Evolutionary conservation across 2,329 filamentous ascomycete species (phyloP).

Genomic region (Clarireedia monteithiana): DNA sequence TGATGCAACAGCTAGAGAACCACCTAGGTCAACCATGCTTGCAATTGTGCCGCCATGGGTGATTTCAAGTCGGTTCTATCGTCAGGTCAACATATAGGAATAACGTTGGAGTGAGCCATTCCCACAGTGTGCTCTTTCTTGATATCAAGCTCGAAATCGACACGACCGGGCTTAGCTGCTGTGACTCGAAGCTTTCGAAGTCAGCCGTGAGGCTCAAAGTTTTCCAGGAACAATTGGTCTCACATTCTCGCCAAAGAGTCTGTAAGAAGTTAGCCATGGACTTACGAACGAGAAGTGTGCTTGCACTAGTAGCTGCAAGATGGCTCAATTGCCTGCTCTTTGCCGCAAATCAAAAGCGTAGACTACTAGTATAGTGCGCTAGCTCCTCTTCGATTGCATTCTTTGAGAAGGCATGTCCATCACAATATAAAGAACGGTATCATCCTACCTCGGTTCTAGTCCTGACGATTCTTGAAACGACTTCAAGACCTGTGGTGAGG

Average conservation of each 20-base stretch:
- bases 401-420: too few relatives aligned
- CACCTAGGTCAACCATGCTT: conserved; percentile 62
- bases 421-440: background rate
- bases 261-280: conserved; percentile 5
- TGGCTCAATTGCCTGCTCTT: too few relatives aligned
- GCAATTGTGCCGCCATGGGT: conserved; percentile 75
- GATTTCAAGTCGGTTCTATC: conserved; percentile 66
- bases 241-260: conserved; percentile 30
- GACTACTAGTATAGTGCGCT: too few relatives aligned
- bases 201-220: conserved; percentile 1
- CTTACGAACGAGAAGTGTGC: too few relatives aligned
- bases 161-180: conserved; percentile 55
- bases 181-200: conserved; percentile 54
- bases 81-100: background rate
- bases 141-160: conserved; percentile 71
- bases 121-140: conserved; percentile 65
- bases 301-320: background rate
- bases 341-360: too few relatives aligned
- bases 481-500: conserved; percentile 61
- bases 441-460: conserved; percentile 70
- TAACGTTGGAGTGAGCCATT: background rate
- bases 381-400: too few relatives aligned
- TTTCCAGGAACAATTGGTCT: background rate
- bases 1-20: conserved; percentile 58
- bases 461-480: conserved; percentile 73